Conservation (phyloP, 1,284 basidiomycete genomes). For the Abortiporus biennis region DNA sequence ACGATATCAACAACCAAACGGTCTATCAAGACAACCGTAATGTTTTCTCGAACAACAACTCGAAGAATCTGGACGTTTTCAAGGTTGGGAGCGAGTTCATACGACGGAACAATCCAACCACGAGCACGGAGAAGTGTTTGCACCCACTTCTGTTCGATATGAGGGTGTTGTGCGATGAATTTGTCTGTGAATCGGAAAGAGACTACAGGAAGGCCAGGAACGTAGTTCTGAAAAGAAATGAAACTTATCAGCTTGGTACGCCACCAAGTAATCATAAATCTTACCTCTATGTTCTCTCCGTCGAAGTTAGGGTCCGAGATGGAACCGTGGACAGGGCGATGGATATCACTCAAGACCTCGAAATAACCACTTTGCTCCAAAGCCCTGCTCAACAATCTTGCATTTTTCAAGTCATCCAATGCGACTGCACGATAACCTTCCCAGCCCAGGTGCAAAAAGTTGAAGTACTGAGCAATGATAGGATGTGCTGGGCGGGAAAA, state of each 20-base stretch:
- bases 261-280: slow-evolving; percentile 6
- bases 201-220: slow-evolving; percentile 84
- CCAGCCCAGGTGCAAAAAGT: slow-evolving; percentile 80
- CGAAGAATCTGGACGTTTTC: slow-evolving; percentile 76
- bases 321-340: slow-evolving; percentile 32
- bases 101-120: slow-evolving; percentile 89
- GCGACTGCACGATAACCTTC: slow-evolving; percentile 78
- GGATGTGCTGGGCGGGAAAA: slow-evolving; percentile 90
- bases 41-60: slow-evolving; percentile 79
- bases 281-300: slow-evolving; percentile 52
- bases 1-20: slow-evolving; percentile 59
- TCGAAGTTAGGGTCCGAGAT: slow-evolving; percentile 34
- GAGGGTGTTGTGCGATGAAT: slow-evolving; percentile 65
- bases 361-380: slow-evolving; percentile 80
- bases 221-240: slow-evolving; percentile 46
- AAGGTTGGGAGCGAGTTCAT: slow-evolving; percentile 70
- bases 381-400: slow-evolving; percentile 80
- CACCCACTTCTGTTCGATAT: slow-evolving; percentile 85
- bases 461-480: slow-evolving; percentile 92
- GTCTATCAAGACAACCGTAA: slow-evolving; percentile 61
- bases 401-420: slow-evolving; percentile 76
- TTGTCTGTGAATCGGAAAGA: slow-evolving; percentile 85
- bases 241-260: slow-evolving; percentile 1
- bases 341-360: slow-evolving; percentile 69
- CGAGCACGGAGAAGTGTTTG: slow-evolving; percentile 74